Conservation (phyloP, 371 early-diverging fungal genomes). For the Syncephalastrum racemosum region DNA sequence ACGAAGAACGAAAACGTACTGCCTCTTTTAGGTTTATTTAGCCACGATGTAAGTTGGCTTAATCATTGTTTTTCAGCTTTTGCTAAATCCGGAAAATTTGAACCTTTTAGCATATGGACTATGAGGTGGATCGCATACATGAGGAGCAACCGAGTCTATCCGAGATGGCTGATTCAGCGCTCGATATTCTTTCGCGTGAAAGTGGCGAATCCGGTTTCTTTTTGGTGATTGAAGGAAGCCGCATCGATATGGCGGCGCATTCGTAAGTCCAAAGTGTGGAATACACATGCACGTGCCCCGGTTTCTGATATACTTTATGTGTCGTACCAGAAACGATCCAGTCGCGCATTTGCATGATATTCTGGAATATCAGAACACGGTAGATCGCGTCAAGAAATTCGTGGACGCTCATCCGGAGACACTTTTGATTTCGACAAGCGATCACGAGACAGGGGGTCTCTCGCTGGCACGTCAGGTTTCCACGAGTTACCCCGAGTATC, state of each 20-base stretch:
- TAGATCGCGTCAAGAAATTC: constrained; percentile 70
- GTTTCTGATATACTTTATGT: constrained; percentile 2
- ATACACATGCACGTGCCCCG: not conserved
- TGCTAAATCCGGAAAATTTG: not conserved
- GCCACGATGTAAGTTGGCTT: constrained; percentile 44
- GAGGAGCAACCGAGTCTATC: constrained; percentile 64
- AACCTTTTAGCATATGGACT: constrained; percentile 65
- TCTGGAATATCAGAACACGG: constrained; percentile 81
- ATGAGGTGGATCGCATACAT: constrained; percentile 76
- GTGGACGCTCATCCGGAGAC: constrained; percentile 78
- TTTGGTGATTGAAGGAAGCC: constrained; percentile 93
- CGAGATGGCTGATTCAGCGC: constrained; percentile 72
- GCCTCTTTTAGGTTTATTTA: constrained; percentile 80
- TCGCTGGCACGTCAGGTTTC: constrained; percentile 73
- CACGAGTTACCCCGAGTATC: constrained; percentile 74
- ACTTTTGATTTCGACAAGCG: constrained; percentile 83
- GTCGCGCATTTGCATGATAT: constrained; percentile 91
- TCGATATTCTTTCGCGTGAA: constrained; percentile 16
- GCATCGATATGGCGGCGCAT: constrained; percentile 89
- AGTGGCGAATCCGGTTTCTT: constrained; percentile 77
- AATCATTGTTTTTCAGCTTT: constrained; percentile 1
- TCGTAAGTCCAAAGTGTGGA: constrained; percentile 36
- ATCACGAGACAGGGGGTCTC: constrained; percentile 96
- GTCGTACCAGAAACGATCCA: constrained; percentile 77
- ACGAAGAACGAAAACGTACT: constrained; percentile 28